Evolutionary conservation across 1,284 basidiomycete genomes (phyloP), one percentile per base, ranked within the genome.

Genomic region (Cutaneotrichosporon sp.): DNA sequence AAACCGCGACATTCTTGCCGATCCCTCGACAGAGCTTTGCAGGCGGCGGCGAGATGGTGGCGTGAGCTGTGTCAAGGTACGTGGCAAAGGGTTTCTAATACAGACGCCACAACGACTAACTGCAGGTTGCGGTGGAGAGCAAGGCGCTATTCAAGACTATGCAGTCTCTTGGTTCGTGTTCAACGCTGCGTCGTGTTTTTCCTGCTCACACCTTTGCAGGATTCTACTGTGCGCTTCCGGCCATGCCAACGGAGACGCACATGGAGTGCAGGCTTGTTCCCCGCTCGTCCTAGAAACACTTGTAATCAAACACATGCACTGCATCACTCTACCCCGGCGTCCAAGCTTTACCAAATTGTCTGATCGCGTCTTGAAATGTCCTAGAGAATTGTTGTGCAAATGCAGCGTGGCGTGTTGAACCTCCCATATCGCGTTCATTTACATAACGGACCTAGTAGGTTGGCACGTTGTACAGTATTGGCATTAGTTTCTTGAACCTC

Each of bases 151-250:
- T 89, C 72, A 78, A 82, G 70, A 82, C 84, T 51, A 88, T 90
- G 86, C 87, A 88, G 55, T 35, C 67, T 4, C 52, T 66, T 23
- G 57, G 60, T 52, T 46, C 51, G 61, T 47, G 17, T 4, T n/a
- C 18, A 23, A 37, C 36, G 15, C 26, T 30, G 26, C 26, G 26
- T 10, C 26, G 7, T 10, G 26, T 30, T 5, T 30, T 30, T 7
- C n/a, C n/a, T n/a, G n/a, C n/a, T n/a, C n/a, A n/a, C n/a, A n/a
- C n/a, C 5, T 30, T 5, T 30, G 73, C 79, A 63, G 85, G 83
- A 17, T 88, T 88, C 75, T 89, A 83, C 76, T 88, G 85, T 68
- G 80, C 83, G 4, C 70, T 88, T 34, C 85, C 86, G 9, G 84
- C 84, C 65, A 83, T 89, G 66, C 87, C 85, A 9, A 73, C 77